Evolutionary conservation across 768 basidiomycete genomes (phyloP).

Genomic region (Rhodotorula kratochvilovae): DNA sequence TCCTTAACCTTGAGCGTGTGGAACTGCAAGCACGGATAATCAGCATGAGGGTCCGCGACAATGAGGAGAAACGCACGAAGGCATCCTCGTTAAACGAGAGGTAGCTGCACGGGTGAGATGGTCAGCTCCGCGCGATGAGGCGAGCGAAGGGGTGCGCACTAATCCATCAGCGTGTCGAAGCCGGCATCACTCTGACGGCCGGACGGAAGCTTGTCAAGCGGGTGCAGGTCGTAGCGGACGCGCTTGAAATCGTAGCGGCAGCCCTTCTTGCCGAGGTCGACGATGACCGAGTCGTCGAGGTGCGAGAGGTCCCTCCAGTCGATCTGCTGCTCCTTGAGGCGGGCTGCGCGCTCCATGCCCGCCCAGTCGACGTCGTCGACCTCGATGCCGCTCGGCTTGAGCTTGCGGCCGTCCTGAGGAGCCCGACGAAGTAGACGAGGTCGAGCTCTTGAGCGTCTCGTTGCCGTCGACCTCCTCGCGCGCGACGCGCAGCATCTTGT

Average conservation of each 20-base stretch:
- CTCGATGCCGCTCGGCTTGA: constrained; percentile 47
- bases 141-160: constrained; percentile 60
- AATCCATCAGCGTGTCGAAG: constrained; percentile 63
- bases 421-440: constrained; percentile 59
- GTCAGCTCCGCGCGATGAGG: constrained; percentile 37
- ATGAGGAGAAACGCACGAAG: background rate
- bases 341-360: constrained; percentile 55
- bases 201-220: constrained; percentile 58
- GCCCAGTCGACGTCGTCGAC: constrained; percentile 62
- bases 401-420: constrained; percentile 50
- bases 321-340: constrained; percentile 57
- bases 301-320: constrained; percentile 48
- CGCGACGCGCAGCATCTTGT: constrained; percentile 62
- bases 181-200: constrained; percentile 56
- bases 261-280: constrained; percentile 70
- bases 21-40: constrained; percentile 5
- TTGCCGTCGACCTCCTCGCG: constrained; percentile 46
- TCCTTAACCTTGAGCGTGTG: constrained; percentile 47
- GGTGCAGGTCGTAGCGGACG: constrained; percentile 65
- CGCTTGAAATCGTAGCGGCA: constrained; percentile 60
- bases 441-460: constrained; percentile 48
- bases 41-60: no score
- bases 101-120: background rate
- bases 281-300: constrained; percentile 52
- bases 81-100: constrained; percentile 9